These are phyloP conservation scores for Hygrophila difformis DNA, from an alignment of 257 asterid genomes.

Conservation along the genomic window DNA sequence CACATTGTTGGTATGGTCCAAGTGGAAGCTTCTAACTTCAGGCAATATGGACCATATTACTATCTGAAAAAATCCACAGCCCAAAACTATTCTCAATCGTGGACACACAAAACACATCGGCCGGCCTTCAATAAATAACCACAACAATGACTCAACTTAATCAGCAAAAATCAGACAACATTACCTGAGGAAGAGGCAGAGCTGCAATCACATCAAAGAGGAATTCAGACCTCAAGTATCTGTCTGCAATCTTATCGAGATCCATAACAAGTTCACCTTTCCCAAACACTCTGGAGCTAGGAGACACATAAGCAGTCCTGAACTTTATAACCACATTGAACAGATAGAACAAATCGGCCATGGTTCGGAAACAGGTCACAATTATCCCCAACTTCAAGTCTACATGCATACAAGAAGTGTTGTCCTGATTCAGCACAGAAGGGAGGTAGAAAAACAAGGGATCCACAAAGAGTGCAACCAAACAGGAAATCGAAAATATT, in stretches of 20 bases:
- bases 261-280: conserved; percentile 98
- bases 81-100: no score
- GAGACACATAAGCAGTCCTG: conserved; percentile 96
- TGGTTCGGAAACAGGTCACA: conserved; percentile 86
- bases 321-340: conserved; percentile 91
- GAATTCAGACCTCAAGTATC: conserved; percentile 79
- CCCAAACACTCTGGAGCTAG: conserved; percentile 99
- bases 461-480: conserved; percentile 80
- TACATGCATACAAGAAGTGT: no score
- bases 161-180: no score
- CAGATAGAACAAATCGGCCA: conserved; percentile 83
- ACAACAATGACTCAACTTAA: no score
- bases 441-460: conserved; percentile 92
- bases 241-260: conserved; percentile 84
- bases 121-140: no score
- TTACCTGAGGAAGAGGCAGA: conserved; percentile 99
- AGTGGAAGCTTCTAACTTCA: conserved; percentile 53
- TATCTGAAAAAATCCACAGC: no score
- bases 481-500: conserved; percentile 73
- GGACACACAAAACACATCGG: no score
- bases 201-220: conserved; percentile 85
- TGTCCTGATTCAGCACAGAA: conserved; percentile 31
- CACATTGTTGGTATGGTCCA: conserved; percentile 74
- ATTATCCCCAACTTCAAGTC: conserved; percentile 72
- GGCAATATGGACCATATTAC: conserved; percentile 72